Evolutionary conservation across 108 stramenopile species (phyloP), one percentile per base, ranked within the genome.

Genomic region (Asterionellopsis glacialis): DNA sequence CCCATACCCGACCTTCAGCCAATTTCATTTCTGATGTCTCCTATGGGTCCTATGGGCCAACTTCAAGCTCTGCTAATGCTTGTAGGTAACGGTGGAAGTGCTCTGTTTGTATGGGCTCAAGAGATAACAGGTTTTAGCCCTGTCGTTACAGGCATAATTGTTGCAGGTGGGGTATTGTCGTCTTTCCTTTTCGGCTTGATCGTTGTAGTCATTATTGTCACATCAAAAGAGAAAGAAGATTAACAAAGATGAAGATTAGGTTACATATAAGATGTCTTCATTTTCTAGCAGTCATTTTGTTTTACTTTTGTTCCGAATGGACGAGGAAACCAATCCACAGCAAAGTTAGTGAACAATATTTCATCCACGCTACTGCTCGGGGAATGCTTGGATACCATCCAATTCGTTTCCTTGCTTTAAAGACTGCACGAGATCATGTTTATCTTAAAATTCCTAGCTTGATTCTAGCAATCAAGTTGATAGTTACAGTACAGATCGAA

Each of bases 21-120:
- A 11, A 55, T 82, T 43, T 72, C 82, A n/a, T 70, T 70, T 16
- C 61, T 59, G 21, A 42, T 57, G 28, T 83, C 82, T 0, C 91
- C 91, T 0, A 79, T 89, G 64, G 91, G 91, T 13, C 91, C 91
- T 0, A 76, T 93, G 68, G 91, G 88, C 14, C 66, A 80, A 23
- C 22, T 79, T n/a, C 79, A 86, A 42, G 74, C 74, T 15, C 42
- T 74, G 0, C 57, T 89, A 14, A 83, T 88, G 58, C 57, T 50
- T 39, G 51, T 41, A 13, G 91, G 91, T 44, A 45, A 53, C 16
- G 45, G 23, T 25, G 55, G 64, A 11, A 53, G 80, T 41, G 83
- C 75, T 1, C 9, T 80, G 16, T 81, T 85, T 59, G 66, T 70
- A 18, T 70, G 54, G 51, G 27, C 83, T 45, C 73, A 72, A 16